Percentiles rank a stretch among this genome's conserved stretches.
These are phyloP conservation scores for Oryza glumipatula DNA, from an alignment of 176 grass and related monocot genomes.

Conservation along the genomic window DNA sequence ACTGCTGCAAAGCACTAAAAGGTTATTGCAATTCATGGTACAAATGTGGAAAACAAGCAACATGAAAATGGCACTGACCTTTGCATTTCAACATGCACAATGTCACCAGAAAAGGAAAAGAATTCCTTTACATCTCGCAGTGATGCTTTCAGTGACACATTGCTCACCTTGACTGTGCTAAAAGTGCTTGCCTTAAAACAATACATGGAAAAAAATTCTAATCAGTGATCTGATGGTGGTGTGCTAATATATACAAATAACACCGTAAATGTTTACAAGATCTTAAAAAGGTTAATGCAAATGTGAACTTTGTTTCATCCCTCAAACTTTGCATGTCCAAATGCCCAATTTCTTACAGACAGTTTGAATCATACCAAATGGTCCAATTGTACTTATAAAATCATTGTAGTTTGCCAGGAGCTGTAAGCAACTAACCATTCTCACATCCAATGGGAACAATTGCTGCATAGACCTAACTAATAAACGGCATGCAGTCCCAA, in stretches of 20 bases:
- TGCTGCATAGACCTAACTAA: neutral
- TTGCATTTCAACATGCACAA: constrained; percentile 79
- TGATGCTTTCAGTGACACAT: constrained; percentile 77
- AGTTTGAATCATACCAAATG: no score
- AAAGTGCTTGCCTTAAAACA: constrained; percentile 56
- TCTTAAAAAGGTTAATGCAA: neutral
- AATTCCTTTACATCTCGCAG: constrained; percentile 81
- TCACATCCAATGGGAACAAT: neutral
- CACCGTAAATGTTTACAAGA: neutral
- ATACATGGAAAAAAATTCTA: constrained; percentile 33
- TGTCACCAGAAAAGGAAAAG: constrained; percentile 91
- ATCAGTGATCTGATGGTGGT: neutral
- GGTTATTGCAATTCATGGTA: constrained; percentile 27
- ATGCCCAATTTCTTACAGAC: neutral
- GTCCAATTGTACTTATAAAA: no score
- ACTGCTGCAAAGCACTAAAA: constrained; percentile 50
- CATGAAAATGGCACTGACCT: constrained; percentile 51
- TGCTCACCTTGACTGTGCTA: constrained; percentile 83
- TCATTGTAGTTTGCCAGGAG: no score
- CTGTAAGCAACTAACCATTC: neutral
- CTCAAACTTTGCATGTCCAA: neutral
- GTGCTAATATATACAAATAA: neutral
- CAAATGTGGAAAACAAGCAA: constrained; percentile 20
- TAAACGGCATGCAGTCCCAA: neutral
- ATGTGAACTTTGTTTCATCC: neutral